Base-by-base conservation (phyloP, 106 monocot species). In the Platanthera zijinensis region DNA sequence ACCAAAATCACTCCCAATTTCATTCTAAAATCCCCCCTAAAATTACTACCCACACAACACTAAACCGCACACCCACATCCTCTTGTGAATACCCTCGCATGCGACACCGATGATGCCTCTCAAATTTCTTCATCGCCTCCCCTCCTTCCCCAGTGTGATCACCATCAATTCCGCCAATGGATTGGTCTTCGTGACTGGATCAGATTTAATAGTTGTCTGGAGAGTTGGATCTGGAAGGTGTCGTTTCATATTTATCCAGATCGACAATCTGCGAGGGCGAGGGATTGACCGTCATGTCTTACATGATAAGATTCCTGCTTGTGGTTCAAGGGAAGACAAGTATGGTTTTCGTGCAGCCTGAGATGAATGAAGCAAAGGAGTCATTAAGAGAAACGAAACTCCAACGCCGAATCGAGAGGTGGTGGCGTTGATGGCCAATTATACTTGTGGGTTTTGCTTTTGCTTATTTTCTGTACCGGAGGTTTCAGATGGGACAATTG, bases 401-500 rank as follows among this genome's bases (percentile, higher is more conserved):
- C 50, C 52, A 5, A 52, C 69, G 5, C 67, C 15, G 47, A 53
- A 48, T 2, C 76, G 71, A 11, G 69, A 69, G 32, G 71, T 47
- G 2, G 47, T 87, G 15, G 88, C 83, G 7, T 18, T 87, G 76
- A 81, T 77, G 66, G 66, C 47, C 2, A 90, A 95, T 97, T 69
- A 80, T 93, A 17, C 66, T 91, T 75, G 5, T 93, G 10, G 93
- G 93, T 5, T 39, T 89, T 25, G 96, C 86, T 3, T 51, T 97
- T 19, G 86, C 80, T n/a, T 83, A 87, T 18, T 93, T 96, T 59
- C 25, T 84, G 59, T 93, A 76, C 68, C 93, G 96, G 96, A 90
- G 96, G 78, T 89, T 96, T 51, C 93, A 96, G 87, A 96, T 96
- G 96, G 48, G 89, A 68, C 69, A 83, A 68, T 85, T 96, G 17